Evolutionary conservation across 148 eudicot species (phyloP), one percentile per base, ranked within the genome.

Genomic region (Rhododendron simsii): DNA sequence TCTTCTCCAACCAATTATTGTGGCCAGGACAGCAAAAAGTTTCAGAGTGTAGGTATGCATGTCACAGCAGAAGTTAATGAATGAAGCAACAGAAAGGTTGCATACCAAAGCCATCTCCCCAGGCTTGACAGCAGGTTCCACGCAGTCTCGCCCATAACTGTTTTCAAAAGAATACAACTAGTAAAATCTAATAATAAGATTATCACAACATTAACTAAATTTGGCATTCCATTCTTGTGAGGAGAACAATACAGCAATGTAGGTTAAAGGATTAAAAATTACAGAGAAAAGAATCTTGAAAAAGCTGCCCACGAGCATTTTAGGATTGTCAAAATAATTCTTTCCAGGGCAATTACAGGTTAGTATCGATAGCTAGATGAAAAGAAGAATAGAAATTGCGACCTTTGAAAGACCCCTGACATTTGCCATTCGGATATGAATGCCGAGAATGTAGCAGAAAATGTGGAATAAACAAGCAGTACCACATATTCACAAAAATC

Each of bases 41-140:
- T 65, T 26, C 30, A 18, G 35, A 55, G 45, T 44, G 8, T 13
- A 28, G 21, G 23, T 14, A 45, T 86, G 51, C 41, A 81, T 73
- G 45, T 5, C 7, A 39, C 44, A 39, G 44, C 44, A 39, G 44
- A 39, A 39, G 44, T 39, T 5, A 79, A n/a, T 23, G 39, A 26
- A 53, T 20, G 35, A n/a, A 74, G 8, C 21, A 41, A n/a, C 71
- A 75, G 51, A 63, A 84, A 30, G 7, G 63, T 55, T 18, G 77
- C 95, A 78, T 89, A 96, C 99, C 98, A 96, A 88, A 83, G 95
- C 95, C 63, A 91, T 82, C 85, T 96, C 99, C 83, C 99, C 99
- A 47, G 99, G 98, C 90, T 96, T 96, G 84, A 93, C 82, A 80
- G 96, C 94, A 88, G 99, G 98, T 87, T 95, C 98, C 78, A 95